A percentile compares a stretch with the other conserved stretches of the same genome.
phyloP scores from a whole-genome alignment of 345 rosid genomes.

The Sisymbrium irio region DNA sequence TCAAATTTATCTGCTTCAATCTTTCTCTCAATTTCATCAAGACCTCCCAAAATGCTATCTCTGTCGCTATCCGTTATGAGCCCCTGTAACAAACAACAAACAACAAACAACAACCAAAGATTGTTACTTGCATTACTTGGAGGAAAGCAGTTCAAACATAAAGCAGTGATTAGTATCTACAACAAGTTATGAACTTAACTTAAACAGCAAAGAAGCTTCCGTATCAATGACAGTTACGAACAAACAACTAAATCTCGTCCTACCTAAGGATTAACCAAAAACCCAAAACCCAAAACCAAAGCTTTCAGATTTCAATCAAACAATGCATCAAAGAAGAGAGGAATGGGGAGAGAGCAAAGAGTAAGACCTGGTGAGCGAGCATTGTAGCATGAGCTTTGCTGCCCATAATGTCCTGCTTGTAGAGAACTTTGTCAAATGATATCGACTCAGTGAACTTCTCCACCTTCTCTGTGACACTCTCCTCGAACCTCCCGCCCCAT shows the following conservation, averaged over 20 bases:
- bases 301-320: too few species aligned
- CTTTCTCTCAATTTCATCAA: constrained; percentile 62
- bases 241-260: too few species aligned
- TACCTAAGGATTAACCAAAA: too few species aligned
- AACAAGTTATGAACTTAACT: background rate
- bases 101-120: background rate
- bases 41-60: constrained; percentile 72
- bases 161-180: background rate
- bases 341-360: too few species aligned
- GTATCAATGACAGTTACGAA: background rate
- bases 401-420: constrained; percentile 89
- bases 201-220: background rate
- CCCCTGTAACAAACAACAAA: constrained; percentile 44
- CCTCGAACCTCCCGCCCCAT: constrained; percentile 97
- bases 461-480: constrained; percentile 74
- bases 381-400: constrained; percentile 94
- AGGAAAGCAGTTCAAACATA: background rate
- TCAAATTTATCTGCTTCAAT: constrained; percentile 65
- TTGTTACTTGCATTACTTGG: background rate
- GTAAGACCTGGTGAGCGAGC: constrained; percentile 76
- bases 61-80: constrained; percentile 58
- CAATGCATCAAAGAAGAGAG: too few species aligned
- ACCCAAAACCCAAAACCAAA: too few species aligned
- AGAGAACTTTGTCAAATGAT: constrained; percentile 80
- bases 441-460: constrained; percentile 95